A percentile compares a stretch with the other conserved stretches of the same genome.
phyloP scores from a whole-genome alignment of 805 yeast genomes.

The Hanseniaspora mollemarum region DNA sequence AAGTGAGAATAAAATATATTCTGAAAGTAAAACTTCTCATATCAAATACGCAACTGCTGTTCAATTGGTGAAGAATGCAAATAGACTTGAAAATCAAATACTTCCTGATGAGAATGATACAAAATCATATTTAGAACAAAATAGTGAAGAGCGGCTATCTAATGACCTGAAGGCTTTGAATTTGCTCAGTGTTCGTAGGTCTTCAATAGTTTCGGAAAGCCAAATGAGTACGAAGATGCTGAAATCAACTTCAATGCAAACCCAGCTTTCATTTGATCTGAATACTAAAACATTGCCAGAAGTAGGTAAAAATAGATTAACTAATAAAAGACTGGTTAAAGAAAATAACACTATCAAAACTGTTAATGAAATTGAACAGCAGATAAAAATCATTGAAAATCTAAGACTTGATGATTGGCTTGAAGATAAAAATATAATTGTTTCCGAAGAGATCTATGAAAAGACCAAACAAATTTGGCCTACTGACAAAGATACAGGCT shows the following conservation, averaged over 20 bases:
- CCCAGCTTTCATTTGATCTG: conserved; percentile 5
- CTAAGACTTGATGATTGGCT: conserved; percentile 18
- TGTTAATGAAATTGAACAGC: not conserved
- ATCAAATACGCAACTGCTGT: conserved; percentile 1
- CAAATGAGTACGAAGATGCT: not conserved
- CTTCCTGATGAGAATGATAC: not conserved
- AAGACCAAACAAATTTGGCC: conserved; percentile 25
- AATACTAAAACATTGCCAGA: not conserved
- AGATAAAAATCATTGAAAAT: conserved; percentile 17
- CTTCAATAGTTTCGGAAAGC: not conserved
- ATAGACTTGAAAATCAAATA: not conserved
- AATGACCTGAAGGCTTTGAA: not conserved
- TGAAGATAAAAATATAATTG: conserved; percentile 7
- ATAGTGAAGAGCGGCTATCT: not conserved
- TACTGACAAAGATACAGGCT: conserved; percentile 25
- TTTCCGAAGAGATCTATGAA: conserved; percentile 11
- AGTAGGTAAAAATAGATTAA: not conserved
- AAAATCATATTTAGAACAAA: no score
- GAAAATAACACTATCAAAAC: not conserved
- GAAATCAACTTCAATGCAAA: conserved; percentile 13
- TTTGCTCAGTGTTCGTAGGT: not conserved
- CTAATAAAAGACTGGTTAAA: not conserved
- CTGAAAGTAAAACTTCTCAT: not conserved
- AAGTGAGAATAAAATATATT: not conserved
- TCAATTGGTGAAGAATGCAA: not conserved